Evolutionary conservation across 2,329 filamentous ascomycete genomes (phyloP).

Genomic region (Xylaria sp.): DNA sequence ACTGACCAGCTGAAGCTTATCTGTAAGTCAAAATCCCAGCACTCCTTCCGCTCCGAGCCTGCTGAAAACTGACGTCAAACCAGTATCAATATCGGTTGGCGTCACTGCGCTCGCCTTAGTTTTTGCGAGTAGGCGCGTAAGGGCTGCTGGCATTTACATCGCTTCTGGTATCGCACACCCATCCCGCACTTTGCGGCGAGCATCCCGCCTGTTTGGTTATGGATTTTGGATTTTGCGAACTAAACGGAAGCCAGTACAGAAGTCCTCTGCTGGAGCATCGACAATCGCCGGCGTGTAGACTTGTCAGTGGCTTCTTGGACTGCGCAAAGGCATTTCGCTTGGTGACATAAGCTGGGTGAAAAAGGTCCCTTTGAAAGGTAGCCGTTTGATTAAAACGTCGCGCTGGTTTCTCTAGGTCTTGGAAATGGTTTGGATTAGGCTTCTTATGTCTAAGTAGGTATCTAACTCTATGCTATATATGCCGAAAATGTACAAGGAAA

Average conservation of each 20-base stretch:
- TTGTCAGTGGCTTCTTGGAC: no score
- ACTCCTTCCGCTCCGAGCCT: background rate
- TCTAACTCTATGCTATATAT: background rate
- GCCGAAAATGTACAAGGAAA: background rate
- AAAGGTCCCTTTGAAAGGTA: no score
- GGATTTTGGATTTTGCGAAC: background rate
- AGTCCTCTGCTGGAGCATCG: no score
- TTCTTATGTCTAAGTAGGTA: background rate
- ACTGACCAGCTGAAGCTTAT: slow-evolving; percentile 15
- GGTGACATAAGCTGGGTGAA: no score
- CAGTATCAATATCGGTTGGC: slow-evolving; percentile 10
- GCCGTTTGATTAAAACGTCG: no score
- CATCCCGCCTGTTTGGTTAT: background rate
- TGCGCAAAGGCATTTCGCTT: no score
- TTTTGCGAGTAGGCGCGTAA: slow-evolving; percentile 14
- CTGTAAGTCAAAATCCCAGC: background rate
- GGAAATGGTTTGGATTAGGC: background rate
- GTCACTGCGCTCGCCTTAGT: slow-evolving; percentile 5
- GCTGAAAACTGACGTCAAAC: background rate
- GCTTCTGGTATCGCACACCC: background rate
- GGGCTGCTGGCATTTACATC: background rate
- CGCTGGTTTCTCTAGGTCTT: background rate
- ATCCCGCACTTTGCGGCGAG: background rate
- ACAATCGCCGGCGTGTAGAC: background rate
- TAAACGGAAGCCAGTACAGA: background rate